Conservation (phyloP, 805 yeast species). For the Groenewaldozyma salmanticensis region DNA sequence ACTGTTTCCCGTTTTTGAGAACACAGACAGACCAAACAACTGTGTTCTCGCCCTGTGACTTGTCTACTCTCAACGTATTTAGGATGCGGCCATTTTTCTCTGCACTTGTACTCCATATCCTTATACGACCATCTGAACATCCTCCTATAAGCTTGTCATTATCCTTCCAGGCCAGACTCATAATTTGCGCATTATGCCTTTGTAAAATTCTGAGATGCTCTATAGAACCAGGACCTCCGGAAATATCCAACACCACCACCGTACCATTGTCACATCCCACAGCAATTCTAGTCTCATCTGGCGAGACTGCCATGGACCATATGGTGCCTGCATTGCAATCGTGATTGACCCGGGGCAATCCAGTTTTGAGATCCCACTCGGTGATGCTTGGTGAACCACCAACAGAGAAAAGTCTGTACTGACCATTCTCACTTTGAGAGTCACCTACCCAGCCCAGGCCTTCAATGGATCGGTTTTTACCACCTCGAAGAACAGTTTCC, state of each 20-base stretch:
- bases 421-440: slow-evolving; percentile 29
- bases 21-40: slow-evolving; percentile 80
- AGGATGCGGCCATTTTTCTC: slow-evolving; percentile 55
- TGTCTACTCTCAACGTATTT: slow-evolving; percentile 86
- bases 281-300: slow-evolving; percentile 54
- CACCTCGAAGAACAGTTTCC: slow-evolving; percentile 65
- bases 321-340: slow-evolving; percentile 91
- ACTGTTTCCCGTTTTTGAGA: slow-evolving; percentile 53
- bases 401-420: slow-evolving; percentile 72
- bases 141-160: slow-evolving; percentile 73
- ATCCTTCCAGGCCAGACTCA: slow-evolving; percentile 68
- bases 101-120: slow-evolving; percentile 60
- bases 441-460: slow-evolving; percentile 70
- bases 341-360: slow-evolving; percentile 61
- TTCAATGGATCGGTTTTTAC: slow-evolving; percentile 76
- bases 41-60: slow-evolving; percentile 74
- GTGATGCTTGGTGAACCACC: slow-evolving; percentile 89
- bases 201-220: slow-evolving; percentile 70
- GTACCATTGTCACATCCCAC: slow-evolving; percentile 95
- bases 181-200: slow-evolving; percentile 73
- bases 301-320: slow-evolving; percentile 74
- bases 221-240: slow-evolving; percentile 76
- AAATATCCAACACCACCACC: slow-evolving; percentile 71
- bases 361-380: slow-evolving; percentile 80
- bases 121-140: slow-evolving; percentile 86